phyloP scores from a whole-genome alignment of 2,329 filamentous ascomycete genomes.

The Colletotrichum sp. region DNA sequence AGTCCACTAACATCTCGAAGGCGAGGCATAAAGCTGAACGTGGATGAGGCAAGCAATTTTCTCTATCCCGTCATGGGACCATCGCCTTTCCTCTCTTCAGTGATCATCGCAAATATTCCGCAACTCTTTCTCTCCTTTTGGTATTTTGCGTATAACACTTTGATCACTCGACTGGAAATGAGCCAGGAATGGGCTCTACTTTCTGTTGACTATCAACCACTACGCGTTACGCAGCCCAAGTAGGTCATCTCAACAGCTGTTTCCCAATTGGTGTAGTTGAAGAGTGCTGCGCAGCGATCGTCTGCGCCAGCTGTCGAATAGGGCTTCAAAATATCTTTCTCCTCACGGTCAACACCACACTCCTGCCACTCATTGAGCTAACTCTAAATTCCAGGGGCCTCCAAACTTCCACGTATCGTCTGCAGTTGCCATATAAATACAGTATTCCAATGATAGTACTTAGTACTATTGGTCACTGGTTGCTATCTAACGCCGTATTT shows the following conservation, averaged over 20 bases:
- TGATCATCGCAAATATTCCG: not conserved
- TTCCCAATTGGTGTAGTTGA: too few species aligned
- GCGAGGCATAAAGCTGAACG: not conserved
- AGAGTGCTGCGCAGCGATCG: too few species aligned
- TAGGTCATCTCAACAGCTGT: not conserved
- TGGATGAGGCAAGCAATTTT: not conserved
- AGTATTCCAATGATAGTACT: not conserved
- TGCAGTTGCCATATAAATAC: not conserved
- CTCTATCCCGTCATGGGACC: not conserved
- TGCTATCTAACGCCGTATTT: not conserved
- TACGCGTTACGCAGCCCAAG: not conserved
- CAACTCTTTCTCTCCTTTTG: not conserved
- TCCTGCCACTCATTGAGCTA: too few species aligned
- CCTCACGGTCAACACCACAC: fast-evolving
- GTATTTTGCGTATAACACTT: not conserved
- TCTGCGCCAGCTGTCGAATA: too few species aligned
- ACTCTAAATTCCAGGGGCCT: not conserved
- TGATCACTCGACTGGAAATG: not conserved
- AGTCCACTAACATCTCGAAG: not conserved
- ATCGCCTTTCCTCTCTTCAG: not conserved
- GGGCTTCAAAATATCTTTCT: too few species aligned
- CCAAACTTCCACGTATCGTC: not conserved
- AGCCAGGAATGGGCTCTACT: not conserved
- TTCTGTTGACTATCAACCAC: not conserved
- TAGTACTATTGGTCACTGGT: not conserved